Conservation (phyloP, 169 alveolate genomes). For the Toxoplasma gondii region DNA sequence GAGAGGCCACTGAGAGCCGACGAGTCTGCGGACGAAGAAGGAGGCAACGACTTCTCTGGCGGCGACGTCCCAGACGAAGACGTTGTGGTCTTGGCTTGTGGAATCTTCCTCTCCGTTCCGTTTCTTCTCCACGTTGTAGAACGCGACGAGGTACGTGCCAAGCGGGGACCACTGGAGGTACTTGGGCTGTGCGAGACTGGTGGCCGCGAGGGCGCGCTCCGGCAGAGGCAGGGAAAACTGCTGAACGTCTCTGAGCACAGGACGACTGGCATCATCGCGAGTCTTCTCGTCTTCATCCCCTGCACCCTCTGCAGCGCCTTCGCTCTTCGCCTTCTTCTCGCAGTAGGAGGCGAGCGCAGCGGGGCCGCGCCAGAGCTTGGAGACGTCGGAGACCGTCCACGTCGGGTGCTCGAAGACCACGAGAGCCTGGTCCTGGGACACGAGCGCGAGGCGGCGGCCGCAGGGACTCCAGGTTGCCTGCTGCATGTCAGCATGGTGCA, state of each 20-base stretch:
- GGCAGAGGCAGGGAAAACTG: conserved; percentile 18
- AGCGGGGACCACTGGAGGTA: conserved; percentile 60
- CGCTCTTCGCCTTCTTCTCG: conserved; percentile 23
- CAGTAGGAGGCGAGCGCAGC: conserved; percentile 46
- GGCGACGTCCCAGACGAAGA: conserved; percentile 60
- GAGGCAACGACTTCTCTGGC: conserved; percentile 42
- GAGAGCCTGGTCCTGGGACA: conserved; percentile 35
- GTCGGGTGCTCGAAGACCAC: conserved; percentile 59
- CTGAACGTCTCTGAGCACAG: conserved; percentile 37
- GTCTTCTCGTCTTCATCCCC: background rate
- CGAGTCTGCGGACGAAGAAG: conserved; percentile 50
- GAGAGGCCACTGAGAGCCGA: conserved; percentile 54
- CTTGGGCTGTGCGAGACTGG: conserved; percentile 37
- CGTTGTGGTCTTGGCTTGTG: conserved; percentile 46
- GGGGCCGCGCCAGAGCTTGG: conserved; percentile 48
- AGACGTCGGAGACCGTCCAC: conserved; percentile 41
- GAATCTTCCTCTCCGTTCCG: background rate
- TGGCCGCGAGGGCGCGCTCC: conserved; percentile 3
- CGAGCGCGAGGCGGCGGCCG: conserved; percentile 56
- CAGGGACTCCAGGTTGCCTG: conserved; percentile 64
- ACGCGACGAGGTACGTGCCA: conserved; percentile 54
- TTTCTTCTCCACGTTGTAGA: background rate
- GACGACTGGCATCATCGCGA: conserved; percentile 28
- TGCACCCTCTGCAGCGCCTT: conserved; percentile 34
- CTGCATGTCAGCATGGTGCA: background rate